Evolutionary conservation across 805 yeast species (phyloP), one percentile per base, ranked within the genome.

Genomic region (Suhomyces sp.): DNA sequence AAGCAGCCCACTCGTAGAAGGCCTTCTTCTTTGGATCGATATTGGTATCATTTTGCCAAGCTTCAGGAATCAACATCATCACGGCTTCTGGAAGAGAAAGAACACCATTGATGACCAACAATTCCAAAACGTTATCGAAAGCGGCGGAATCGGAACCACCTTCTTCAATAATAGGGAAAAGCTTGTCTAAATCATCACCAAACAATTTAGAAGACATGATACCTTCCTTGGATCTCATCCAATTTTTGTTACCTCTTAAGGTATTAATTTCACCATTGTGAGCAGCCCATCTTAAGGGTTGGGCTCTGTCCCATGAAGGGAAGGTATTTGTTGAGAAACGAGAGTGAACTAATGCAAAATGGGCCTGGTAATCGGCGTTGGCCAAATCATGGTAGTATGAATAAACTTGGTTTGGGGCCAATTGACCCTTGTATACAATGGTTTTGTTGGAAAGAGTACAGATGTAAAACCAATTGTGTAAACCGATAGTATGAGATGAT

Each of bases 231-330:
- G 98, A 93, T 49, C 96, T 79, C 97, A 93, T 90, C 98, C 98
- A 93, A 68, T 91, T 91, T 67, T 91, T 93, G 77, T 91, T 91
- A 50, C 98, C 98, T 63, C 98, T 79, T 56, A 91, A 69, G 25
- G 98, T 91, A 67, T 91, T 91, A 63, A 91, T 93, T 67, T 91
- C 98, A 74, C 98, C 98, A 62, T 91, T 91, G 68, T 91, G 98
- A 25, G 98, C 98, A 20, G 95, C 87, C 83, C 95, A 83, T 63
- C 98, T 76, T 55, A 91, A 74, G 31, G 98, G 98, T 67, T 91
- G 98, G 16, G 98, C 98, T 65, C 98, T 80, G 67, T 93, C 98
- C 98, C 98, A 91, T n/a, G 96, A 88, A 31, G 98, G 98, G 79
- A 91, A 91, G 31, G 98, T 91, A 65, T 91, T 91, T 20, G 98